Conservation (phyloP, 1,284 basidiomycete genomes). For the Trametes sp. region DNA sequence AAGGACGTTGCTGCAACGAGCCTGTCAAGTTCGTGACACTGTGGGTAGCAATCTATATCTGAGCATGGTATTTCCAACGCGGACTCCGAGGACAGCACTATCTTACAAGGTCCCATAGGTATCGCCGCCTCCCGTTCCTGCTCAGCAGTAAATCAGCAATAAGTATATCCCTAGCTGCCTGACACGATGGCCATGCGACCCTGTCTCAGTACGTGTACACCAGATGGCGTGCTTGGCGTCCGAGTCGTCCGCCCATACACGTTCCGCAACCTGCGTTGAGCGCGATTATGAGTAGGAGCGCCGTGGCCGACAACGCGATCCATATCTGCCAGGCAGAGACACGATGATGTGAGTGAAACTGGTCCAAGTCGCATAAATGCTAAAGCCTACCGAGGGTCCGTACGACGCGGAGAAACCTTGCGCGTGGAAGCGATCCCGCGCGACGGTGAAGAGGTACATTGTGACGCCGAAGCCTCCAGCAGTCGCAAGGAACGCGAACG, state of each 20-base stretch:
- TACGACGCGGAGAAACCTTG: conserved; percentile 35
- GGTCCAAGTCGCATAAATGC: neutral
- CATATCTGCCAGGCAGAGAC: conserved; percentile 36
- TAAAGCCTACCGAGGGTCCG: conserved; percentile 38
- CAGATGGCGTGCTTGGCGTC: conserved; percentile 29
- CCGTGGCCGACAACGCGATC: conserved; percentile 41
- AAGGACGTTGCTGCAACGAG: neutral
- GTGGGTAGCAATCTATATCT: neutral
- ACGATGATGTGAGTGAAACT: neutral
- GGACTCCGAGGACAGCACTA: neutral
- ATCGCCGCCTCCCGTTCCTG: neutral
- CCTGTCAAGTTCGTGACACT: neutral
- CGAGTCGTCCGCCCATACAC: conserved; percentile 38
- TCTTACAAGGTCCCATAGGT: neutral
- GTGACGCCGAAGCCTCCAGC: conserved; percentile 37
- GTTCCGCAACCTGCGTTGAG: conserved; percentile 42
- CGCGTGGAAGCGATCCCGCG: conserved; percentile 32
- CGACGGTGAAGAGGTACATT: conserved; percentile 39
- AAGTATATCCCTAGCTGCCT: neutral
- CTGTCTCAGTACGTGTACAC: conserved; percentile 29
- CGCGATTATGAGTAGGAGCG: conserved; percentile 34
- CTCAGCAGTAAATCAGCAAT: conserved; percentile 23
- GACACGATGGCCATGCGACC: neutral
- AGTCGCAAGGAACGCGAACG: conserved; percentile 36
- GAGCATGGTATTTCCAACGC: neutral